Base-by-base conservation (phyloP, 2,329 filamentous ascomycete genomes). In the Fonsecaea monophora region DNA sequence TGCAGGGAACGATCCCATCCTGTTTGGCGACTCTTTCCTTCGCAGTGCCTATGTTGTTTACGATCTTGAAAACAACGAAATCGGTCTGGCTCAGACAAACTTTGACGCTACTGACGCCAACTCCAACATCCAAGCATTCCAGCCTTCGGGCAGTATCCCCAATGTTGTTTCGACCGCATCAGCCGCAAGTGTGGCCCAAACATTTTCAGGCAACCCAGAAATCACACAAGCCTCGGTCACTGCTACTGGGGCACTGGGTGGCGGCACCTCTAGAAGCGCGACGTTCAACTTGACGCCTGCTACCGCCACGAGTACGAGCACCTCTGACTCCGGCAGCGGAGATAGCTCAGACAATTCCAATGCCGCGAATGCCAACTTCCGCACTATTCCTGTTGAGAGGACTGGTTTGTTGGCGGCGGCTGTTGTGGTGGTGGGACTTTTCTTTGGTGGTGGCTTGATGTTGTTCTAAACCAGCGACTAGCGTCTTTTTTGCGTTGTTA, bases 11-110 rank as follows among this genome's bases (percentile, higher is more conserved):
- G 81, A 83, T 35, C 84, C 84, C n/a, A 83, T 84, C 53, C 86
- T 92, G 1, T 80, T 93, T 34, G 90, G 90, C 15, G 90, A 92
- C 74, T 91, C 90, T 0, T 93, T 93, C 76, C 80, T 93, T 62
- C 83, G 90, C 56, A 90, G 88, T 40, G 90, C 90, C 0, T 93
- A 93, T 72, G 85, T 92, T 13, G 90, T 93, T 10, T 92, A 91
- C 75, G 90, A 92, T 75, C 81, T 92, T 25, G 86, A 82, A 34
- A 91, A 90, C 76, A 88, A 92, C 75, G 83, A 90, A 77, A 88
- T 92, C 70, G 89, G 87, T 1, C 78, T 92, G 37, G 90, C 89
- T 1, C 87, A 90, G 76, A 89, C 89, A 18, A 85, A 83, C 42
- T 72, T 70, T 50, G 45, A 68, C 42, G 60, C 63, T 34, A 37